phyloP scores from a whole-genome alignment of 2,329 filamentous ascomycete species.

The Lasiodiplodia citricola region DNA sequence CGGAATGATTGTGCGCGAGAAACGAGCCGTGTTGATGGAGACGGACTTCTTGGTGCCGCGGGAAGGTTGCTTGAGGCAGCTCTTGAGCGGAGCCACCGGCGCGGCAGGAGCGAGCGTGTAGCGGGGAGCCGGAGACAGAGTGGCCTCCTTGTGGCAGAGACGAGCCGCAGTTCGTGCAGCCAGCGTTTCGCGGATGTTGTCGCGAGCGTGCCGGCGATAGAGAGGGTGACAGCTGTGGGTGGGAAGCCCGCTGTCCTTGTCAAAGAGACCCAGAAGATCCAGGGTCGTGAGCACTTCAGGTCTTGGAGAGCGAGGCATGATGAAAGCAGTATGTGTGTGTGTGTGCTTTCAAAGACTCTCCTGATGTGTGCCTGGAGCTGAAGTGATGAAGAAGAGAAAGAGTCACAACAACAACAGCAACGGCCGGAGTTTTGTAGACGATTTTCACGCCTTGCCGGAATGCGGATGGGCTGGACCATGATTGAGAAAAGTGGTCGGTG shows the following conservation, averaged over 20 bases:
- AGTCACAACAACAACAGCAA: no score
- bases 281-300: not conserved
- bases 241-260: not conserved
- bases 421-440: no score
- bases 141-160: not conserved
- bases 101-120: not conserved
- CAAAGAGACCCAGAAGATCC: not conserved
- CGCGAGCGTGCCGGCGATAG: not conserved
- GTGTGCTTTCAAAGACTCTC: not conserved
- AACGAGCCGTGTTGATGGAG: not conserved
- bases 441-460: no score
- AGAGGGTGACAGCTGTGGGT: not conserved
- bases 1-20: not conserved
- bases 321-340: not conserved
- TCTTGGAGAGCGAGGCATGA: not conserved
- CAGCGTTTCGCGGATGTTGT: not conserved
- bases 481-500: no score
- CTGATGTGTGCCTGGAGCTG: no score
- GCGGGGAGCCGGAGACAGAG: not conserved
- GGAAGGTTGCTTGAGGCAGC: not conserved
- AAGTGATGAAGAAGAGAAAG: no score
- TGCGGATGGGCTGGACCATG: no score
- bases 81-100: not conserved
- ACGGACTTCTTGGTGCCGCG: not conserved
- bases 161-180: not conserved